Conservation (phyloP, 2,329 filamentous ascomycete species). For the Alternaria alternata region DNA sequence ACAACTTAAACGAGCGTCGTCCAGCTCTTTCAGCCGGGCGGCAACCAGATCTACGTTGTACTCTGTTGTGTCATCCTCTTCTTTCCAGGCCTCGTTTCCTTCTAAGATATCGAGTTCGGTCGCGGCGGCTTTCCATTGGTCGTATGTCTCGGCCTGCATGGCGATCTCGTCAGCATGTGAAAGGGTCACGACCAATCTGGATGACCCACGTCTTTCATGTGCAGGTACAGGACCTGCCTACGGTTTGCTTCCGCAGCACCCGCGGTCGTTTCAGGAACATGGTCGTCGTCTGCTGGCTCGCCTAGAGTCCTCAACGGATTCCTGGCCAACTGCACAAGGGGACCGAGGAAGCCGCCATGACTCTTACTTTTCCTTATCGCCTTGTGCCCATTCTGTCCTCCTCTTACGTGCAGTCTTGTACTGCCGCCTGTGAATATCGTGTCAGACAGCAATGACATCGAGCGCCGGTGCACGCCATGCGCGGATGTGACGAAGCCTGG, state of each 20-base stretch:
- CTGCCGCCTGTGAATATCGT: constrained; percentile 44
- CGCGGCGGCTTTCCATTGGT: constrained; percentile 79
- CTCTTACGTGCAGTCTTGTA: constrained; percentile 37
- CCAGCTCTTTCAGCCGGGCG: constrained; percentile 74
- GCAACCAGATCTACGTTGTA: constrained; percentile 76
- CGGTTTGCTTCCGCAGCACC: constrained; percentile 35
- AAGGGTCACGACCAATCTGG: constrained; percentile 21
- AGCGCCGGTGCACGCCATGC: constrained; percentile 44
- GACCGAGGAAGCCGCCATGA: constrained; percentile 44
- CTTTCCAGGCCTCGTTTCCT: constrained; percentile 83
- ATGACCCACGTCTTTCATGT: constrained; percentile 69
- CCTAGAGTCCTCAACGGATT: constrained; percentile 42
- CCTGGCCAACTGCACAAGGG: constrained; percentile 47
- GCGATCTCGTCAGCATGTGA: constrained; percentile 38
- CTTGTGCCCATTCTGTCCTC: constrained; percentile 20
- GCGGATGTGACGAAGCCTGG: constrained; percentile 25
- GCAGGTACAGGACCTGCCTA: constrained; percentile 68
- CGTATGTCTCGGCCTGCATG: constrained; percentile 69
- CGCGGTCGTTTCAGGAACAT: constrained; percentile 21
- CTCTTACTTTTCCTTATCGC: constrained; percentile 36
- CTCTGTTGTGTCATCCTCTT: constrained; percentile 69
- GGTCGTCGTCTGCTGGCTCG: constrained; percentile 20
- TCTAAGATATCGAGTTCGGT: constrained; percentile 80
- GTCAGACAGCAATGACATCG: constrained; percentile 50
- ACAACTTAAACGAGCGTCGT: constrained; percentile 74